Base-by-base conservation (phyloP, 306 rosid genomes). In the Quercus aquifolioides region DNA sequence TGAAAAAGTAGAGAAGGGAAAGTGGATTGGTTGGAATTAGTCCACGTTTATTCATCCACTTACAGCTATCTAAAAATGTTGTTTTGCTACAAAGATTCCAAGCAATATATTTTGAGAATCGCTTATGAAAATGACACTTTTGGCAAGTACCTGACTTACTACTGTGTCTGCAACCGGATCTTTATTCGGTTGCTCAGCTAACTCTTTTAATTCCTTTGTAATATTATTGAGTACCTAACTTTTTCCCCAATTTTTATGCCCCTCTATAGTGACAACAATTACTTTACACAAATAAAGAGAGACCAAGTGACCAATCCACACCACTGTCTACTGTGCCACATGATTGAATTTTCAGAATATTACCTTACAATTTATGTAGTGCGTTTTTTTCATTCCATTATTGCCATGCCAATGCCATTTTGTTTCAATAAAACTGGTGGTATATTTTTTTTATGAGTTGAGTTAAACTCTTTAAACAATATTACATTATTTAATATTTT, bases 21-120 rank as follows among this genome's bases (percentile, higher is more conserved):
- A 65, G 77, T 52, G 46, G 33, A 23, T 74, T 80, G 85, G 95
- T 41, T 65, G 76, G 83, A 80, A 80, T 71, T 49, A 63, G 41
- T 75, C 87, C 87, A 82, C 92, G 84, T 74, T 74, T 57, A 49
- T 67, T 71, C 51, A 70, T 14, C 21, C 72, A 56, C 69, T 41
- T 69, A 28, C 46, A 68, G 59, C 62, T 38, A 18, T 52, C 30
- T 19, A 55, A 71, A 11, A 60, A 38, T 74, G 65, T 69, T 49
- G 55, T 83, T 73, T 77, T 31, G 82, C 72, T 73, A 74, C 85
- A 82, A 82, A 77, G 81, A 79, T 87, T 84, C 88, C 81, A 60
- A 78, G 52, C 88, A 90, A 88, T 82, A 46, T 80, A 75, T 88
- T 83, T 68, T 46, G 25, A 30, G 81, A 70, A 89, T 78, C 83